Conservation (phyloP, 129 eudicot species). For the Lactuca sativa region DNA sequence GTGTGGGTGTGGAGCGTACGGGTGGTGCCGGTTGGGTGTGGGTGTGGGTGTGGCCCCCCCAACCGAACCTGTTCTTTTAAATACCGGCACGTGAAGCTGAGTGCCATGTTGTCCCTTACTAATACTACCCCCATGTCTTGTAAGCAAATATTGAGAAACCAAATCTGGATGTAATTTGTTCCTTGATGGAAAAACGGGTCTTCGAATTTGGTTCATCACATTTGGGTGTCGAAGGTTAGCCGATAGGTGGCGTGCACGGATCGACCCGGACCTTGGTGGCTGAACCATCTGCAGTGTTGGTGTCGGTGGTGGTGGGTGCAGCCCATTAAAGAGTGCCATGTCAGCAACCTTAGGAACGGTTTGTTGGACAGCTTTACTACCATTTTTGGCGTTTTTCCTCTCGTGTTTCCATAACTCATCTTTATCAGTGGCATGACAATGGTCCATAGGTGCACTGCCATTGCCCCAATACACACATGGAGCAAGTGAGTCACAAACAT, state of each 20-base stretch:
- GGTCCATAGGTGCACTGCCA: constrained; percentile 34
- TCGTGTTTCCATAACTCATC: constrained; percentile 25
- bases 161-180: constrained; percentile 40
- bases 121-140: background rate
- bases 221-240: constrained; percentile 23
- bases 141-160: constrained; percentile 28
- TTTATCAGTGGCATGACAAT: constrained; percentile 44
- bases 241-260: constrained; percentile 24
- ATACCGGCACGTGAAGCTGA: constrained; percentile 27
- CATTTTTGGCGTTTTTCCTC: constrained; percentile 33
- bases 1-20: background rate
- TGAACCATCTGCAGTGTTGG: constrained; percentile 17
- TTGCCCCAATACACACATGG: constrained; percentile 43
- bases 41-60: constrained; percentile 21
- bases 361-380: constrained; percentile 22
- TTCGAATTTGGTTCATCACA: constrained; percentile 32
- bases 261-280: constrained; percentile 28
- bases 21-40: constrained; percentile 14
- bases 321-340: constrained; percentile 9
- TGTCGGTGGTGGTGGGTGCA: constrained; percentile 20
- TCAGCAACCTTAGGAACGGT: background rate
- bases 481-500: constrained; percentile 45
- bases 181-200: constrained; percentile 32
- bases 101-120: constrained; percentile 2
- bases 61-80: constrained; percentile 34